Base-by-base conservation (phyloP, 306 rosid species). In the Malus sieversii region DNA sequence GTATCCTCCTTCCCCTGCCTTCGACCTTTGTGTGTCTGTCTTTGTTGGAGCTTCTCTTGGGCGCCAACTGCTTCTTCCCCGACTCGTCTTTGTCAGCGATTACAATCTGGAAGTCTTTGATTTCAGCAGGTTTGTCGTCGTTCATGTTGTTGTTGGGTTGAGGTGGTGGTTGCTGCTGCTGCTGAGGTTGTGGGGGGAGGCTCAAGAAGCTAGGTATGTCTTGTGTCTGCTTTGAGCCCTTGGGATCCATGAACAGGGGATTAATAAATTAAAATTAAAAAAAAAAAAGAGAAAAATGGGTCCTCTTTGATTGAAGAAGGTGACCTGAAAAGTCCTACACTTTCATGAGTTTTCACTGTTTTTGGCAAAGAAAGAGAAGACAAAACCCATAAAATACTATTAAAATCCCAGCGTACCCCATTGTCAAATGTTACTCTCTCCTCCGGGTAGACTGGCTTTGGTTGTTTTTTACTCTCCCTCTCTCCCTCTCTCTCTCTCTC, bases 1-100 rank as follows among this genome's bases (percentile, higher is more conserved):
- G 82, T 83, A 95, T 92, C 79, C 98, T 90, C 65, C 98, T 81
- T 3, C 98, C 98, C 40, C 98, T 84, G 8, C 98, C 98, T 78
- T 95, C 98, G 1, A 95, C 98, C 51, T 95, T 95, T 5, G 98
- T 92, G 90, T 95, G 98, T 4, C 98, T 72, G 77, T 95, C 99
- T 70, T 95, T 95, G 96, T 90, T 95, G 3, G 97, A 95, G 78
- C 83, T 87, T 75, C 97, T 83, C 81, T 95, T 95, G 2, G 99
- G 97, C n/a, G 91, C 97, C 22, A 89, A 65, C 72, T 94, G 98
- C 84, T 85, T 82, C 79, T 90, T 89, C 42, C 78, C 81, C 6
- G 53, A 48, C 53, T 87, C 95, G 12, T 86, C 92, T 67, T 88
- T 87, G 10, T 90, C 97, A 0, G 92, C 89, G 20, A 84, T 48